Base-by-base conservation (phyloP, 2,329 filamentous ascomycete genomes). In the Talaromyces funiculosus region DNA sequence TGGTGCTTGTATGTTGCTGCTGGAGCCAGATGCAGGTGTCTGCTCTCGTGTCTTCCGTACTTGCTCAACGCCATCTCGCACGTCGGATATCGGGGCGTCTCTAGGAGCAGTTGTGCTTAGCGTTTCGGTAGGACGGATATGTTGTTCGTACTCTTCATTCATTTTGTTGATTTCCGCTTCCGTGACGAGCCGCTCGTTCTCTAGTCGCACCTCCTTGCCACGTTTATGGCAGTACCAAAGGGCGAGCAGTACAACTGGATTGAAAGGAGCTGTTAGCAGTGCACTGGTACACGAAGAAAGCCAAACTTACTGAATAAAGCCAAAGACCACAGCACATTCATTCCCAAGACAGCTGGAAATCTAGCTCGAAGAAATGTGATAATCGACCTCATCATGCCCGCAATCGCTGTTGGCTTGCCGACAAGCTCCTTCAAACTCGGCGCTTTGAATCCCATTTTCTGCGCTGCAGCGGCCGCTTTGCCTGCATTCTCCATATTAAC, bases 201-300 rank as follows among this genome's bases (percentile, higher is more conserved):
- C 87, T 12, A 97, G 83, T 55, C 94, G 85, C 6, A 86, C 87
- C 77, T 99, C 93, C 47, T 86, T 86, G 40, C 94, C 94, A 58
- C 94, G 89, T 79, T 97, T 97, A 77, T 97, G 89, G 77, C 92
- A 97, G 77, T 97, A 99, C 92, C 93, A 99, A 68, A 97, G 87
- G 47, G 96, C 90, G 71, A 96, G 94, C 60, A 99, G 83, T 16
- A 97, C 82, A 59, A 97, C 90, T 90, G 60, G n/a, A 26, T 24
- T 31, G 54, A 14, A 22, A 14, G 1, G 42, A 20, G 7, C 16
- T 26, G 10, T 54, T 35, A 57, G 59, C 7, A 49, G 6, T 6
- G 29, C 2, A 33, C 16, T 3, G 29, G 22, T 2, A 10, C 16
- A n/a, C 1, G 3, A 20, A 20, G 8, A 14, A 12, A 14, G 12